Base-by-base conservation (phyloP, 768 basidiomycete species). In the Hysterangium stoloniferum region DNA sequence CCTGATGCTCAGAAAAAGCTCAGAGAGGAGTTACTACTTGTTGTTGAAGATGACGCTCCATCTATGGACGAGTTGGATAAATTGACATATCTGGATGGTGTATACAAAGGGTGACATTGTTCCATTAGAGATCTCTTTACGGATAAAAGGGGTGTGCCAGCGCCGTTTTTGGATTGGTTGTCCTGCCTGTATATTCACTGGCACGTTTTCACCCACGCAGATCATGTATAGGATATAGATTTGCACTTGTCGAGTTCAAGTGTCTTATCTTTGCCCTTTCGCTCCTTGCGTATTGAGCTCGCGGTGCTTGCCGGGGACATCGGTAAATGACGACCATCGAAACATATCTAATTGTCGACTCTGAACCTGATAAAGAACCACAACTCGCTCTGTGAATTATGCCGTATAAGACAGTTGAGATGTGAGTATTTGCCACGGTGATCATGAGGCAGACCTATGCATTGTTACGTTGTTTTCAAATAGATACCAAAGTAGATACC, bases 1-100 rank as follows among this genome's bases (percentile, higher is more conserved):
- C 69, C 70, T 0, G 65, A 71, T 1, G 64, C 75, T 4, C 83
- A 86, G 54, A 64, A 57, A 7, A 76, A 75, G 54, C 71, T 89
- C 0, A 71, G 82, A 1, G 69, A 76, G 1, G 84, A 88, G 57
- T 66, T 83, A 1, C 62, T 76, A 6, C 58, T 64, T 0, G 65
- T 81, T 9, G 58, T 69, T 1, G 78, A 76, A 0, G 78, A 83
- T 7, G n/a, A n/a, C n/a, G 75, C 65, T 1, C 84, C 84, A 2
- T 71, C 73, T 3, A 84, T 86, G 79, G 85, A 88, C 28, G 73
- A 80, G 28, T 71, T 89, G 1, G 74, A 77, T 50, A 67, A 72
- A 3, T 68, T 91, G 3, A 74, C 81, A 0, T 86, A 84, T 57
- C 77, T 89, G 17, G 86, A 86, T 54, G 68, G 68, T 19, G 73